Evolutionary conservation across 2,329 filamentous ascomycete species (phyloP).

Genomic region (Diaporthe velutina): DNA sequence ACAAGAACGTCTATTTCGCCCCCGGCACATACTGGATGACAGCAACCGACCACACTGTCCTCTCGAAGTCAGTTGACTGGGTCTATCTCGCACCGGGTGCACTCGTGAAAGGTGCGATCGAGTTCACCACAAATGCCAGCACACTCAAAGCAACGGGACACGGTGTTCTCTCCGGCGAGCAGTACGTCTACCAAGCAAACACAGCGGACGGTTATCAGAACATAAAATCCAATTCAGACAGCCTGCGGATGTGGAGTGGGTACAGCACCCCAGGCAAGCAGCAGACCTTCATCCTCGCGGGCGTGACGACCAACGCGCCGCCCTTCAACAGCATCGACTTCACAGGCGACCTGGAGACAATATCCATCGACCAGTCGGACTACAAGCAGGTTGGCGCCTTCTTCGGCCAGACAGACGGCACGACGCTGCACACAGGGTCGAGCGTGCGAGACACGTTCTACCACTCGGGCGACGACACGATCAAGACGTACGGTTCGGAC

Average conservation of each 20-base stretch:
- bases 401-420: slow-evolving; percentile 53
- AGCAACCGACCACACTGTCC: slow-evolving; percentile 27
- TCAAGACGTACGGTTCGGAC: slow-evolving; percentile 52
- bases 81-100: slow-evolving; percentile 49
- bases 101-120: slow-evolving; percentile 53
- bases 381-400: slow-evolving; percentile 56
- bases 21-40: slow-evolving; percentile 50
- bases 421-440: slow-evolving; percentile 49
- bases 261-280: slow-evolving; percentile 40
- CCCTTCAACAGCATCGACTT: slow-evolving; percentile 54
- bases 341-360: slow-evolving; percentile 41
- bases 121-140: slow-evolving; percentile 46
- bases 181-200: slow-evolving; percentile 55
- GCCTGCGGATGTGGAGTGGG: slow-evolving; percentile 49
- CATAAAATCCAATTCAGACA: slow-evolving; percentile 46
- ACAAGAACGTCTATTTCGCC: slow-evolving; percentile 44
- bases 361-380: slow-evolving; percentile 47
- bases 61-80: slow-evolving; percentile 41
- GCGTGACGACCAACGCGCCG: slow-evolving; percentile 49
- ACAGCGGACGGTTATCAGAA: slow-evolving; percentile 46
- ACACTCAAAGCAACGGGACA: slow-evolving; percentile 49
- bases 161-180: slow-evolving; percentile 53
- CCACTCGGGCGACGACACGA: slow-evolving; percentile 51
- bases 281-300: slow-evolving; percentile 46
- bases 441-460: slow-evolving; percentile 50